Base-by-base conservation (phyloP, 108 stramenopile genomes). In the Discostella stelligeroides region DNA sequence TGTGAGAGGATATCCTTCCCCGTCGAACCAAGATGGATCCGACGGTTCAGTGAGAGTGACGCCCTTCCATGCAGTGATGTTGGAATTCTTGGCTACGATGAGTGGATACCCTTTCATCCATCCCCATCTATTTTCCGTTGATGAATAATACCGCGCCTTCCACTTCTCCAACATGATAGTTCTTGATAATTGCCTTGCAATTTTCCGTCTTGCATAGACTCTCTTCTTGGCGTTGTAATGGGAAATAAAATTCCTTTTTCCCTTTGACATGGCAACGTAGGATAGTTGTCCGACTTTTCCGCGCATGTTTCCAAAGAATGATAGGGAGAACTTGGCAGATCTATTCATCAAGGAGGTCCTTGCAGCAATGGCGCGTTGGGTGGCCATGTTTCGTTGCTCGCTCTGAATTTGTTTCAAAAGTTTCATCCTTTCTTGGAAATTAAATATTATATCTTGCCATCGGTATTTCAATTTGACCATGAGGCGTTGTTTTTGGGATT, bases 1-100 rank as follows among this genome's bases (percentile, higher is more conserved):
- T 2, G 90, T 87, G 37, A 89, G 66, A 0, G 92, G 92, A 70
- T 85, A 86, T 4, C 92, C 92, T 17, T 75, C 81, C 3, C 53
- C 24, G 62, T 91, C 90, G 61, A 94, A 94, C 90, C 92, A 91
- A 0, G 82, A 76, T 24, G 48, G 25, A 65, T 85, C 42, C 7
- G 82, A 72, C 46, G 87, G 88, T 72, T 92, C 91, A 6, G 83
- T 62, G 7, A 92, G 59, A 18, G 69, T 50, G 12, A 92, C 50
- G 30, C 62, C 58, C 54, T 48, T 60, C 79, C 77, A 76, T n/a
- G 58, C 57, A 11, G 73, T 60, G n/a, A n/a, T 42, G 3, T 20
- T 46, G 65, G 13, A 57, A 43, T 20, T 63, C 14, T 37, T 62
- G 46, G 11, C 47, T 24, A 20, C 38, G 40, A 20, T 41, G 18